Evolutionary conservation across 768 basidiomycete genomes (phyloP), one percentile per base, ranked within the genome.

Genomic region (Gyrodon lividus): DNA sequence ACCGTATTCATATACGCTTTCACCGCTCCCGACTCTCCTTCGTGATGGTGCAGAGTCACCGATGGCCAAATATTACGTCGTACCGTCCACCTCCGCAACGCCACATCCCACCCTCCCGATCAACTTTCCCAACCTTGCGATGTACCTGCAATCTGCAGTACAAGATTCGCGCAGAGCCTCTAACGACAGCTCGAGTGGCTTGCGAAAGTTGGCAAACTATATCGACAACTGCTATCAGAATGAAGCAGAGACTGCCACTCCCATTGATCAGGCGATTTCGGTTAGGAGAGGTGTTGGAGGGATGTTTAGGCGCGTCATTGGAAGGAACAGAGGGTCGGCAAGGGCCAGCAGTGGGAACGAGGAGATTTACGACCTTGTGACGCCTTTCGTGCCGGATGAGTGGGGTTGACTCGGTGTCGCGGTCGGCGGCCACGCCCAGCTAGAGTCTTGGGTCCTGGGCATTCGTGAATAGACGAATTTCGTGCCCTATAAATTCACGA

Each of bases 301-400:
- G 35, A 72, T 83, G 55, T 74, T 87, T 59, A 82, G 81, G 66
- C 79, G 81, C 37, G 77, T 88, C 14, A 83, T 87, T 20, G 61
- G 82, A 70, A 59, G 76, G 72, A 54, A 72, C 48, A 79, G 71
- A 58, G 65, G 70, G 22, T 69, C 67, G 19, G 78, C 70, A 60
- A 77, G 73, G 59, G 74, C 69, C 28, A 72, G 79, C 5, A 75
- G 79, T 43, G 76, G 78, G 39, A 92, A 92, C 61, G 87, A 88
- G 58, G 88, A 91, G 52, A 86, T 83, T 8, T 92, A 86, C 55
- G 86, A 89, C 37, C 76, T 90, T 10, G 87, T 92, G 49, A 92
- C 89, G 14, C 89, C 89, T 1, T 92, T 92, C 67, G 80, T 89
- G 16, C 70, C 85, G 16, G 85, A 89, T 51, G 86, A 89, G 57